Base-by-base conservation (phyloP, 1,284 basidiomycete genomes). In the Austroboletus novae-zelandiae region DNA sequence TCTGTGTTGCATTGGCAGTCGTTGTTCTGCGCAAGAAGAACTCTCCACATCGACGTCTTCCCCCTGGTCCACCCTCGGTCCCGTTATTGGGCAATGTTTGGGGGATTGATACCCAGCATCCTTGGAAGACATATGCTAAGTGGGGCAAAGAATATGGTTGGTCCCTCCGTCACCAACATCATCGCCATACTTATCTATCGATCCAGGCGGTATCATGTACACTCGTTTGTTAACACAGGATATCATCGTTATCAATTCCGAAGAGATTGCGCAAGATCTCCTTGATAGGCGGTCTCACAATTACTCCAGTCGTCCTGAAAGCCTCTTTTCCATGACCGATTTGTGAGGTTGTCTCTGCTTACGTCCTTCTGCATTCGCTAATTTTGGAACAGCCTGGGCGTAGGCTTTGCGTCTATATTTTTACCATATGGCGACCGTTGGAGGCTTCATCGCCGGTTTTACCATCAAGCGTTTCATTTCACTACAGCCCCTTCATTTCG, bases 361-460 rank as follows among this genome's bases (percentile, higher is more conserved):
- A 18, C 17, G 10, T 15, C 34, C 34, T 1, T 34, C 14, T 34
- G 13, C 17, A 17, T n/a, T 43, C n/a, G 37, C 6, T 48, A n/a
- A 47, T 3, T 25, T 32, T 11, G 20, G 23, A 15, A 42, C 15
- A 66, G 61, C 29, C 43, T 62, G 18, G 60, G 57, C 11, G 41
- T 34, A 4, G 60, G 53, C 8, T 64, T 64, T 43, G 40, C 51
- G 2, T 64, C 61, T 8, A 43, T 60, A 43, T 55, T 56, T 27
- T 17, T 62, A 10, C 61, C 54, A 4, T 62, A 66, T 39, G 55
- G 61, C 14, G 57, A 62, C 43, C 52, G 50, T 9, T 66, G 64
- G 61, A 57, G 61, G 1, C 60, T 64, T 36, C 61, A 64, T 45
- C 59, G 64, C 11, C 50, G 62, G 17, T 9, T 63, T 17, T 67